phyloP scores from a whole-genome alignment of 805 yeast genomes.

The Kazachstania africana region DNA sequence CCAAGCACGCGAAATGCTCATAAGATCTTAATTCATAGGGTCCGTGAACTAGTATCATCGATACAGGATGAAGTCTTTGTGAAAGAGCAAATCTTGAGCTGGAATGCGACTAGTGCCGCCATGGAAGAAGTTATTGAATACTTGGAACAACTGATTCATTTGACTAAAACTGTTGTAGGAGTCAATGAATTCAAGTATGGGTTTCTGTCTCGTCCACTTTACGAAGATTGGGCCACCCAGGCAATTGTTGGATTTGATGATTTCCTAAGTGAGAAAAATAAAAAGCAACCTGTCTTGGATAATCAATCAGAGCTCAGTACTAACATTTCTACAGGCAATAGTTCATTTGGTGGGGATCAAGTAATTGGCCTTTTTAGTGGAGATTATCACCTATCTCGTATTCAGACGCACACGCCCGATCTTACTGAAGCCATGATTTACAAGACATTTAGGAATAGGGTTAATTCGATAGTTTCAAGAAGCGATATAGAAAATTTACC shows the following conservation, averaged over 20 bases:
- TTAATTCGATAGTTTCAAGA: constrained; percentile 28
- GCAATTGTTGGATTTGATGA: constrained; percentile 29
- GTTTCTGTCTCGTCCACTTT: constrained; percentile 36
- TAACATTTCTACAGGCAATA: neutral
- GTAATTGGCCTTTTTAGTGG: too few relatives aligned
- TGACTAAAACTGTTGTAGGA: constrained; percentile 35
- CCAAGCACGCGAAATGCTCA: constrained; percentile 41
- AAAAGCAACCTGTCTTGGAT: neutral
- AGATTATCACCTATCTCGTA: constrained; percentile 18
- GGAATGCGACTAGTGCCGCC: constrained; percentile 42
- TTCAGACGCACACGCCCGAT: constrained; percentile 18
- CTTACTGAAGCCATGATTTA: constrained; percentile 13
- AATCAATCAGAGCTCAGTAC: neutral
- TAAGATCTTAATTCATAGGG: constrained; percentile 32
- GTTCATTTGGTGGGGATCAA: too few relatives aligned
- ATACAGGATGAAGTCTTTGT: neutral
- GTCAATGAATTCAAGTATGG: constrained; percentile 40
- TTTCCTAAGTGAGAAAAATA: constrained; percentile 10
- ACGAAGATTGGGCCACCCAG: constrained; percentile 32
- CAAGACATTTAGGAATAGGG: constrained; percentile 25
- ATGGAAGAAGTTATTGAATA: constrained; percentile 39
- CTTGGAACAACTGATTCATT: constrained; percentile 33
- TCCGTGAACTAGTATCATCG: constrained; percentile 12
- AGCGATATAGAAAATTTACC: constrained; percentile 3
- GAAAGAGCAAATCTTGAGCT: constrained; percentile 32